A percentile compares a stretch with the other conserved stretches of the same genome.
These are phyloP conservation scores for Triticum turgidum DNA, from an alignment of 176 grass and related monocot species.

Conservation along the genomic window DNA sequence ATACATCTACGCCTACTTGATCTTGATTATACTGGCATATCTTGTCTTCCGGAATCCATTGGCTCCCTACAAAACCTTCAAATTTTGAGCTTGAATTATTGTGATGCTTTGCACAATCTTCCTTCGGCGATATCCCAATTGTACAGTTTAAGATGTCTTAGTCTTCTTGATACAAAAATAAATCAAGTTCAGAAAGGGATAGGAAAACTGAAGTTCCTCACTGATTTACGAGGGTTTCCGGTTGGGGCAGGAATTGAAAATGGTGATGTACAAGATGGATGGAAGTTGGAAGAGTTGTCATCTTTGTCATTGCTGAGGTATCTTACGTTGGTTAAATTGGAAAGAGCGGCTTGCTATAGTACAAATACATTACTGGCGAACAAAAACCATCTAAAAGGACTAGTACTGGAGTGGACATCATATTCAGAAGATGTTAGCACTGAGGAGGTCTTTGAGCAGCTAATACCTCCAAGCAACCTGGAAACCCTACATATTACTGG, in stretches of 20 bases:
- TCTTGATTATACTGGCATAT: background rate
- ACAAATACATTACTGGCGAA: background rate
- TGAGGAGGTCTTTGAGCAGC: too few species aligned
- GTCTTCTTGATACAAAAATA: background rate
- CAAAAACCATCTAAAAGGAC: background rate
- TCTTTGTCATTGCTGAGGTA: background rate
- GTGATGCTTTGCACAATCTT: background rate
- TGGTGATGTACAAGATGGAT: slow-evolving; percentile 11
- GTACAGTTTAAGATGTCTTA: slow-evolving; percentile 9
- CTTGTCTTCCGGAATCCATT: slow-evolving; percentile 1
- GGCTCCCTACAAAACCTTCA: slow-evolving; percentile 26
- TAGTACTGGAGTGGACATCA: background rate
- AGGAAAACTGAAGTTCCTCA: background rate
- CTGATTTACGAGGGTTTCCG: background rate
- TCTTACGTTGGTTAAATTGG: slow-evolving; percentile 12
- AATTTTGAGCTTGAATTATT: background rate
- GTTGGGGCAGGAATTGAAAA: background rate
- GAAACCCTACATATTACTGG: too few species aligned
- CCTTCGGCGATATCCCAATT: background rate
- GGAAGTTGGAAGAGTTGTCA: slow-evolving; percentile 27
- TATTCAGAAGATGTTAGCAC: background rate
- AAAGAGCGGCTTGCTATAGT: background rate
- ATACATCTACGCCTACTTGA: slow-evolving; percentile 9
- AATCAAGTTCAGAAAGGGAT: slow-evolving; percentile 29
- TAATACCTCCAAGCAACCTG: too few species aligned